Base-by-base conservation (phyloP, 179 eudicot genomes). In the Silene coronaria region DNA sequence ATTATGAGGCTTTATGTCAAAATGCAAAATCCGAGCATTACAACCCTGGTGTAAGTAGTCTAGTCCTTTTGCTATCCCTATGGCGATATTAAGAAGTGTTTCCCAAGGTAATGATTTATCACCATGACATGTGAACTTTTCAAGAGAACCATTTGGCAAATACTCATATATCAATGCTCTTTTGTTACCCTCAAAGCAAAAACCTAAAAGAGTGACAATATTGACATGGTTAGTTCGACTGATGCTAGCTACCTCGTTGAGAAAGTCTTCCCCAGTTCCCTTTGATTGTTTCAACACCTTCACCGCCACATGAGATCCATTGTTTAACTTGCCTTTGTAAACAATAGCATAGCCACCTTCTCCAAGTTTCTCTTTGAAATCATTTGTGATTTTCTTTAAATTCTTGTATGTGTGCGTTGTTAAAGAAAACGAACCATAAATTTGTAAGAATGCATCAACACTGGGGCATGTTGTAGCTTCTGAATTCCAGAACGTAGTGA, bases 131-230 rank as follows among this genome's bases (percentile, higher is more conserved):
- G 53, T 46, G 69, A 80, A 80, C 70, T 80, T 80, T 48, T 80
- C 83, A 14, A 76, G 77, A 10, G 80, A 80, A 14, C 80, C 80
- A 67, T 76, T 80, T 5, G 80, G 77, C 83, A 81, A 72, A 73
- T 73, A 67, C 45, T 80, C 80, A 26, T 80, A 80, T 55, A 80
- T 58, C 19, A 80, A 79, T 26, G 83, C 83, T 77, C 80, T 70
- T 73, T 67, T 73, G 34, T 48, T 70, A 28, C 80, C 72, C 67
- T 81, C 78, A 19, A 67, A 81, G 71, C 78, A 81, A 27, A 72
- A 81, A 3, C 83, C 80, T 57, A 80, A 28, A 10, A 80, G 83
- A 42, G 81, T 4, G 46, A 77, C 72, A 14, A 80, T 64, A 36
- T 69, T 75, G 72, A 75, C 51, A 51, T 75, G 78, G 42, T 67